A percentile compares a stretch with the other conserved stretches of the same genome.
These are phyloP conservation scores for Phytopythium helicoides DNA, from an alignment of 352 stramenopile genomes.

Conservation along the genomic window DNA sequence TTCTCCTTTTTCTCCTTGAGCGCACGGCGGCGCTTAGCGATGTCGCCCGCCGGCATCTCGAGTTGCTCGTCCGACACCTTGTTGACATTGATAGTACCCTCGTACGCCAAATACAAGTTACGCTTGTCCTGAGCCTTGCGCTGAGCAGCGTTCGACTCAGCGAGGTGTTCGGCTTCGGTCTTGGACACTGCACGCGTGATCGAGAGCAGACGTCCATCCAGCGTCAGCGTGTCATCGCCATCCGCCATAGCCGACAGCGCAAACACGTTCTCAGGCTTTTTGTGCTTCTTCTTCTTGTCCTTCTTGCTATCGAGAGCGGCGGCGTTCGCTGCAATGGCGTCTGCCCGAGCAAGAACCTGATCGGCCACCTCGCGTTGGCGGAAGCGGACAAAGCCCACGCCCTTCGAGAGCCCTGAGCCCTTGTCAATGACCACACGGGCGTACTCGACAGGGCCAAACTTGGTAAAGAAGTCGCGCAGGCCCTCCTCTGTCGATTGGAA, in stretches of 20 bases:
- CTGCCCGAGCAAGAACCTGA: slow-evolving; percentile 50
- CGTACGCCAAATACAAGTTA: slow-evolving; percentile 95
- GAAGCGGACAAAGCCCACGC: slow-evolving; percentile 84
- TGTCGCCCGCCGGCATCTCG: slow-evolving; percentile 88
- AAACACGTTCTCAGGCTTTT: slow-evolving; percentile 53
- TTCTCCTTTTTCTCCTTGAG: slow-evolving; percentile 96
- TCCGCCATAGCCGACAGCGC: slow-evolving; percentile 65
- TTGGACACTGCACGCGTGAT: slow-evolving; percentile 74
- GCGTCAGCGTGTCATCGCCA: slow-evolving; percentile 60
- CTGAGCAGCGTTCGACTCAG: slow-evolving; percentile 53
- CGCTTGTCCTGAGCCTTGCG: slow-evolving; percentile 94
- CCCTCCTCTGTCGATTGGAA: slow-evolving; percentile 79
- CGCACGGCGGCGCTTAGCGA: slow-evolving; percentile 91
- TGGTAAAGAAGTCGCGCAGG: slow-evolving; percentile 68
- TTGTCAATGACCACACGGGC: slow-evolving; percentile 79
- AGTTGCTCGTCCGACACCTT: slow-evolving; percentile 87
- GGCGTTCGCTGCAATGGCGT: slow-evolving; percentile 11
- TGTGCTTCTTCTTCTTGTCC: slow-evolving; percentile 57
- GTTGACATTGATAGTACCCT: slow-evolving; percentile 93
- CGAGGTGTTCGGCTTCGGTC: slow-evolving; percentile 59
- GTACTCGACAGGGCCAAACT: slow-evolving; percentile 78
- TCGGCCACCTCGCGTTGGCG: slow-evolving; percentile 52
- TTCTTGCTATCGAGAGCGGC: slow-evolving; percentile 23
- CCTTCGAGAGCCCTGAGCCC: slow-evolving; percentile 76
- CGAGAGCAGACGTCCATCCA: slow-evolving; percentile 75